phyloP scores from a whole-genome alignment of 2,329 filamentous ascomycete genomes.

The Geoglossum cookeanum region DNA sequence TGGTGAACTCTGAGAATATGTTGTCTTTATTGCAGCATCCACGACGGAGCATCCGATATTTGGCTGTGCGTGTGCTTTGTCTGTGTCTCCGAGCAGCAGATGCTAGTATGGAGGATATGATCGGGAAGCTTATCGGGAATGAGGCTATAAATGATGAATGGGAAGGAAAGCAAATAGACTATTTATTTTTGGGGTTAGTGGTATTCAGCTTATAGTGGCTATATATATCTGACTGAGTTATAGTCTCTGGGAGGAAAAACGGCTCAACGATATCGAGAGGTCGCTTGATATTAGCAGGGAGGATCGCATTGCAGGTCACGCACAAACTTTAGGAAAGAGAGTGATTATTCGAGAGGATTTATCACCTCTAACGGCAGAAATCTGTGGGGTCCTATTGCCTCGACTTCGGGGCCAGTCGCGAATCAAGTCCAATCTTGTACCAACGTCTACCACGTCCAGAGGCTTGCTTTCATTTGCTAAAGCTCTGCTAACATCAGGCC shows the following conservation, averaged over 20 bases:
- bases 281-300: neutral
- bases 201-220: neutral
- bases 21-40: constrained; percentile 45
- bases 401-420: constrained; percentile 32
- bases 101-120: constrained; percentile 51
- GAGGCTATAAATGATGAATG: constrained; percentile 47
- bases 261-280: constrained; percentile 21
- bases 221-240: neutral
- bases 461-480: constrained; percentile 55
- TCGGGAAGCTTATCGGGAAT: constrained; percentile 44
- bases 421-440: constrained; percentile 36
- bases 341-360: constrained; percentile 23
- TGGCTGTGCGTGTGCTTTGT: constrained; percentile 67
- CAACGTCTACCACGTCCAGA: constrained; percentile 49
- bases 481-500: constrained; percentile 46
- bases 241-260: constrained; percentile 41
- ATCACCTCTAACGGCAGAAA: constrained; percentile 41
- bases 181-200: constrained; percentile 37
- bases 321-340: constrained; percentile 2
- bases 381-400: constrained; percentile 50
- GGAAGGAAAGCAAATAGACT: constrained; percentile 63
- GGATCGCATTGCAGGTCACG: constrained; percentile 6
- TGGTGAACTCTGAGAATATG: constrained; percentile 47
- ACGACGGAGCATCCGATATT: constrained; percentile 47
- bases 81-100: constrained; percentile 66